Percentiles rank a stretch among this genome's conserved stretches.
Conservation (phyloP, 805 yeast genomes). For the Metschnikowia matae region DNA sequence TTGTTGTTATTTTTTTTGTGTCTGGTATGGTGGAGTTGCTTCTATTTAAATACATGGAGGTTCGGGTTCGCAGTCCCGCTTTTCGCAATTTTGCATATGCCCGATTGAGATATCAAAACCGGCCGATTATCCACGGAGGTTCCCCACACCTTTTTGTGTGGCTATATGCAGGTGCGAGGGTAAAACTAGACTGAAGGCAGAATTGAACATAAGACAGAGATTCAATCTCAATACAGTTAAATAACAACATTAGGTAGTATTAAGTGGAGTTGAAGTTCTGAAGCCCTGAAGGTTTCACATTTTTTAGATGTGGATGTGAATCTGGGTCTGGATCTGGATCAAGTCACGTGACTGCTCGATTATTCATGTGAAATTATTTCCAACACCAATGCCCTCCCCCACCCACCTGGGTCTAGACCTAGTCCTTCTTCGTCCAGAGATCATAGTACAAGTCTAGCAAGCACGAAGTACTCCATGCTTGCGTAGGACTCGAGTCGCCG, state of each 20-base stretch:
- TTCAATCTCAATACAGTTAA: no score
- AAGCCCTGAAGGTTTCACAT: no score
- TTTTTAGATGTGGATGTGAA: no score
- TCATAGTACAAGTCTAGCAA: constrained; percentile 76
- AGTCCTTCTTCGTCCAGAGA: constrained; percentile 30
- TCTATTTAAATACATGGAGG: constrained; percentile 1
- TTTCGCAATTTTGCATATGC: constrained; percentile 8
- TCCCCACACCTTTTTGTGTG: constrained; percentile 2
- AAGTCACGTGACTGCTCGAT: no score
- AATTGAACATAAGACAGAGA: no score
- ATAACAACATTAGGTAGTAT: no score
- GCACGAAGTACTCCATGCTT: constrained; percentile 94
- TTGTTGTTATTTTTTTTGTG: neutral
- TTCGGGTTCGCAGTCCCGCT: constrained; percentile 18
- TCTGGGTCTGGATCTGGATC: no score
- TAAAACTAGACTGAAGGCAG: neutral
- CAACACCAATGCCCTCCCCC: no score
- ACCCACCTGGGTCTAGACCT: neutral
- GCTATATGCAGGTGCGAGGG: neutral
- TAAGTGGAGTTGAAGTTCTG: no score
- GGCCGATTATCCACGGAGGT: constrained; percentile 3
- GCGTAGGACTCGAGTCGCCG: constrained; percentile 87
- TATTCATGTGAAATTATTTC: no score
- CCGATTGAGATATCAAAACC: constrained; percentile 1
- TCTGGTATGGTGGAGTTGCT: neutral